Conservation (phyloP, 2,329 filamentous ascomycete genomes). For the Penicillium freii region DNA sequence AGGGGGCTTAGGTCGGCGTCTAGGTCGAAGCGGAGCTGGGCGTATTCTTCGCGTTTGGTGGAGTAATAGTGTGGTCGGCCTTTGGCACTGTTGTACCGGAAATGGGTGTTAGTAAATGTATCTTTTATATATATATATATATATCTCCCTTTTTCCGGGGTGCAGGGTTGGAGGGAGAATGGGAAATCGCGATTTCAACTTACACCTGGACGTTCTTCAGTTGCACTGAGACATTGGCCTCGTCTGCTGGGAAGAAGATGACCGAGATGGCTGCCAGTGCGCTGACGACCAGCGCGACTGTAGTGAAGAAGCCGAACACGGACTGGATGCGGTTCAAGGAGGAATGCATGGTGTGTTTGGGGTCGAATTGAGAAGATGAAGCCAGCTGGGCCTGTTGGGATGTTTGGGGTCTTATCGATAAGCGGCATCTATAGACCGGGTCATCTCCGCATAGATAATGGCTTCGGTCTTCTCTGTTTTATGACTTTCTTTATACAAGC, state of each 20-base stretch:
- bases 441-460: background rate
- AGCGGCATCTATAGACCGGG: slow-evolving; percentile 2
- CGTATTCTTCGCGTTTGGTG: slow-evolving; percentile 90
- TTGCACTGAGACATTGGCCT: slow-evolving; percentile 53
- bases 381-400: slow-evolving; percentile 28
- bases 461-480: background rate
- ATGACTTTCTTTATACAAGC: background rate
- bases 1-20: slow-evolving; percentile 88
- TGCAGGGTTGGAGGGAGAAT: background rate
- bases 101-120: background rate
- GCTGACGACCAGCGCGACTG: slow-evolving; percentile 79
- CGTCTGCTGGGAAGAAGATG: slow-evolving; percentile 55
- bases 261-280: slow-evolving; percentile 78
- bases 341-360: slow-evolving; percentile 69
- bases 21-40: slow-evolving; percentile 87
- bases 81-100: slow-evolving; percentile 60
- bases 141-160: background rate
- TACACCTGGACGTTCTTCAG: slow-evolving; percentile 78
- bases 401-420: slow-evolving; percentile 27
- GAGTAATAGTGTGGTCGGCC: slow-evolving; percentile 96
- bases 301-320: slow-evolving; percentile 97
- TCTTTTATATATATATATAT: too few relatives aligned
- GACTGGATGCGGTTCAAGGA: slow-evolving; percentile 81
- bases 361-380: slow-evolving; percentile 22
- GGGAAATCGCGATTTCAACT: slow-evolving; percentile 29